Percentiles rank a stretch among this genome's conserved stretches.
phyloP scores from a whole-genome alignment of 2,329 filamentous ascomycete genomes.

The Akanthomyces muscarius region DNA sequence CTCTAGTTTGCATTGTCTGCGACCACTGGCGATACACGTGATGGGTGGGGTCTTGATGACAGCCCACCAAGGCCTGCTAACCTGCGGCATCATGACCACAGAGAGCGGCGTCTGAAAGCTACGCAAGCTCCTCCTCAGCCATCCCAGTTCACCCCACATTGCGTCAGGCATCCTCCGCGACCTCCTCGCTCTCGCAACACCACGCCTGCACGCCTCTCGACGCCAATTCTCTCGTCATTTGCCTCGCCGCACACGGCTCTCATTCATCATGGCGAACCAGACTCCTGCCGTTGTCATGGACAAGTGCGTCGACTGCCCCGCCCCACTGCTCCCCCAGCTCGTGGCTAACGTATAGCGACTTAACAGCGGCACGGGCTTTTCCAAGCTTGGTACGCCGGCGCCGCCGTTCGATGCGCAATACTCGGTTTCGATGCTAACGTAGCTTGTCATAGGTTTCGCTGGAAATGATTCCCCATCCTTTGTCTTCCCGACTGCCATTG shows the following conservation, averaged over 20 bases:
- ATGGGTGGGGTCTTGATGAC: slow-evolving; percentile 10
- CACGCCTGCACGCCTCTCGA: slow-evolving; percentile 1
- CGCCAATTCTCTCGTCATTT: slow-evolving; percentile 15
- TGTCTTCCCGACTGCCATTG: slow-evolving; percentile 98
- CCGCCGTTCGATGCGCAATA: not conserved
- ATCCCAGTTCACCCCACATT: slow-evolving; percentile 17
- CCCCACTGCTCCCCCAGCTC: slow-evolving; percentile 16
- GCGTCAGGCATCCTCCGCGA: slow-evolving; percentile 15
- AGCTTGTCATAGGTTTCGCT: slow-evolving; percentile 69
- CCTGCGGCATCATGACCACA: slow-evolving; percentile 1
- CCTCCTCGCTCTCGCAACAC: slow-evolving; percentile 8
- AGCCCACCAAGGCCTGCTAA: not conserved
- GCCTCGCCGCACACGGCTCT: slow-evolving; percentile 21
- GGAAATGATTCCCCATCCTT: slow-evolving; percentile 99
- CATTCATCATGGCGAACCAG: slow-evolving; percentile 78
- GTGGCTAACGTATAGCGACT: slow-evolving; percentile 30
- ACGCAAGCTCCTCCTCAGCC: slow-evolving; percentile 18
- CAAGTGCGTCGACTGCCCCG: slow-evolving; percentile 71
- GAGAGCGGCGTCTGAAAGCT: slow-evolving; percentile 5
- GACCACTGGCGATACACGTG: slow-evolving; percentile 1
- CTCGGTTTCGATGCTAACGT: not conserved
- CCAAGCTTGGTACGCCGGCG: slow-evolving; percentile 78
- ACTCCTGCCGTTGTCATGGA: slow-evolving; percentile 99
- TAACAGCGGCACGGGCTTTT: slow-evolving; percentile 94
- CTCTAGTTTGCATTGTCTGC: not conserved